Percentiles rank a stretch among this genome's conserved stretches.
phyloP scores from a whole-genome alignment of 129 eudicot species.

The Daucus carota region DNA sequence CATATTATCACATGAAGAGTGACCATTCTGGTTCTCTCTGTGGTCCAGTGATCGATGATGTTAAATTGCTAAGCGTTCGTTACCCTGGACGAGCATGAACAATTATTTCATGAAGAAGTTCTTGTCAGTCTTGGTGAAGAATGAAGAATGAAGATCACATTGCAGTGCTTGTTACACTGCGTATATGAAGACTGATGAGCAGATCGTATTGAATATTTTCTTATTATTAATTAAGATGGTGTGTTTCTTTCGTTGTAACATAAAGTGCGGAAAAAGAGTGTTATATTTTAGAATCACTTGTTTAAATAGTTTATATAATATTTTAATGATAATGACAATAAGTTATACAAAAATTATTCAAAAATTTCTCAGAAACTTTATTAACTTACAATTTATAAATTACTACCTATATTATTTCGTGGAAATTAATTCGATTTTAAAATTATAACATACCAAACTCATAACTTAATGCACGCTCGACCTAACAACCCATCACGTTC shows the following conservation, averaged over 20 bases:
- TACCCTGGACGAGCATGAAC: conserved; percentile 27
- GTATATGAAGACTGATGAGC: not conserved
- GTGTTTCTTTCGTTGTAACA: not conserved
- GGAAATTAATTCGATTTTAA: too few relatives aligned
- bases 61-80: conserved; percentile 46
- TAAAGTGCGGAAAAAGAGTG: not conserved
- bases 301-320: not conserved
- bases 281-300: not conserved
- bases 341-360: too few relatives aligned
- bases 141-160: conserved; percentile 5
- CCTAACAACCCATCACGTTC: too few relatives aligned
- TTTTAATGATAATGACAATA: not conserved
- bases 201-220: not conserved
- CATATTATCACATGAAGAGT: conserved; percentile 64
- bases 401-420: too few relatives aligned
- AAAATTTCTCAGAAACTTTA: too few relatives aligned
- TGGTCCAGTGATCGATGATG: conserved; percentile 80
- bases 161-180: not conserved
- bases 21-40: conserved; percentile 66
- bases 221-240: not conserved
- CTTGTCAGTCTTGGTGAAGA: not conserved
- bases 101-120: not conserved
- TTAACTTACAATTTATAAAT: too few relatives aligned
- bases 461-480: too few relatives aligned
- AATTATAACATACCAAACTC: too few relatives aligned